Evolutionary conservation across 257 asterid species (phyloP), one percentile per base, ranked within the genome.

Genomic region (Jacaranda mimosifolia): DNA sequence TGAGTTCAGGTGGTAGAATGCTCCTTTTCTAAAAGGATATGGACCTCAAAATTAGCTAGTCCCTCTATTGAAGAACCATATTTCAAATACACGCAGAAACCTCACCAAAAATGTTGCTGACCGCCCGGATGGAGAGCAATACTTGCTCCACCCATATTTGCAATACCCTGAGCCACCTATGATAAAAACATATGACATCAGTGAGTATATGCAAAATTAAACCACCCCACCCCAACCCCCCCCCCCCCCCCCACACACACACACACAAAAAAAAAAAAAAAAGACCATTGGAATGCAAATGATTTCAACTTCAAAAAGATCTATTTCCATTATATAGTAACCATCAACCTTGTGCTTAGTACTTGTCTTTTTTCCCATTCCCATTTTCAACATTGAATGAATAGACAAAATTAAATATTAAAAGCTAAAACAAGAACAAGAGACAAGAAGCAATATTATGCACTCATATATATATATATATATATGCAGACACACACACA

Each of bases 71-170:
- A 56, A 70, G 67, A 51, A 42, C 36, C 26, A 59, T 49, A 71
- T 69, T 62, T 58, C 21, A 66, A 73, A 74, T 39, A 58, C 67
- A 80, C 39, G 73, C 57, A 64, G 39, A 76, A 81, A 81, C 62
- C 92, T 84, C 78, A 90, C 98, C 93, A 96, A 79, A 85, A 96
- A 96, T 52, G 99, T 96, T 48, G 99, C 97, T 58, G 99, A 91
- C 70, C 92, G 83, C 78, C 99, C 99, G 0, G 99, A 96, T 66
- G 99, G 99, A 88, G 95, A 84, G 60, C 77, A 65, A 72, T 93
- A 93, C 87, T 96, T 96, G 87, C 97, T 96, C 98, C 98, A 96
- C 66, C 99, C 99, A 83, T 86, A 96, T 83, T 96, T 96, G 86
- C 97, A 90, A 78, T 96, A 96, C 63, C 99, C 99, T 3, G 99